These are phyloP conservation scores for Filosporella fistucella DNA, from an alignment of 495 filamentous ascomycete genomes.

Conservation along the genomic window DNA sequence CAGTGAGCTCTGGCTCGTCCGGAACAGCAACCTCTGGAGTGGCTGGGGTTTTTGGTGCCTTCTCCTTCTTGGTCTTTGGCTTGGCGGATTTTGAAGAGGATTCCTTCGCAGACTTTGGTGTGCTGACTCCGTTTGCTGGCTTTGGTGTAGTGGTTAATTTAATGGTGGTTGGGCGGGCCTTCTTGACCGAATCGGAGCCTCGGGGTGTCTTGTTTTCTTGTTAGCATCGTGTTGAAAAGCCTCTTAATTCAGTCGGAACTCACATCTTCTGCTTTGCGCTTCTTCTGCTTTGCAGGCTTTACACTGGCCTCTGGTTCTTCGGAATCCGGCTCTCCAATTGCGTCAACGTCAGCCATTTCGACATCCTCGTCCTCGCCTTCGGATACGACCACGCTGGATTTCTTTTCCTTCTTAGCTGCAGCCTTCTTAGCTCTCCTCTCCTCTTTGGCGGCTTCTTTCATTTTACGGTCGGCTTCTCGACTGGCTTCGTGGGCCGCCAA, in stretches of 20 bases:
- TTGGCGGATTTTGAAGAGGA: constrained; percentile 46
- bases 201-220: constrained; percentile 28
- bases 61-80: constrained; percentile 59
- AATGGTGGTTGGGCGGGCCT: constrained; percentile 47
- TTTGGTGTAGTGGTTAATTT: constrained; percentile 55
- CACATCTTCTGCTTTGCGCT: constrained; percentile 62
- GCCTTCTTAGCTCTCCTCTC: constrained; percentile 54
- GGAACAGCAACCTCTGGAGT: constrained; percentile 12
- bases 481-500: constrained; percentile 64
- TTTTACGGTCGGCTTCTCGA: constrained; percentile 52
- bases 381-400: constrained; percentile 30
- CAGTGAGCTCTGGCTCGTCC: constrained; percentile 42
- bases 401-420: constrained; percentile 31
- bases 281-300: constrained; percentile 66
- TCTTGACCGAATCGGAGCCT: constrained; percentile 61
- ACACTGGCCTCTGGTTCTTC: constrained; percentile 42
- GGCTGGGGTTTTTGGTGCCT: constrained; percentile 40
- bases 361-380: constrained; percentile 49
- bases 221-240: neutral
- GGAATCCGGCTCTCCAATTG: constrained; percentile 27
- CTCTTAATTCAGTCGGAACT: neutral
- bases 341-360: constrained; percentile 77
- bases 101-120: constrained; percentile 45
- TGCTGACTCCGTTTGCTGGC: constrained; percentile 42
- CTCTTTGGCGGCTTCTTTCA: constrained; percentile 50